Base-by-base conservation (phyloP, 1,139 yeast genomes). In the Magnusiomyces tetraspermus region DNA sequence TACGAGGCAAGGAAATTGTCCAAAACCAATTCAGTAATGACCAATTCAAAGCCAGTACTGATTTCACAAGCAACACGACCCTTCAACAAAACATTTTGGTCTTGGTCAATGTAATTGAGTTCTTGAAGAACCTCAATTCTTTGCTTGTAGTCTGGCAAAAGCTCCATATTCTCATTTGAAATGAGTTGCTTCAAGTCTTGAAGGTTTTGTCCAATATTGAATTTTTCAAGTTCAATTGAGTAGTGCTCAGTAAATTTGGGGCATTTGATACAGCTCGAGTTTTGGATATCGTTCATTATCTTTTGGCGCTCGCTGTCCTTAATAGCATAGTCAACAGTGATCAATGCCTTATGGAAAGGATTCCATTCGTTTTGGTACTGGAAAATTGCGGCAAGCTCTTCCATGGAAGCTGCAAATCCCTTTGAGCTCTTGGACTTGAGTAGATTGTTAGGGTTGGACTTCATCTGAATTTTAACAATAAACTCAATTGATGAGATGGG, bases 41-140 rank as follows among this genome's bases (percentile, higher is more conserved):
- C 24, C 17, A 46, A 23, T 50, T 63, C 67, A 67, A 89, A 96
- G 55, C 98, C 98, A 28, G 95, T 85, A 63, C 95, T 84, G 62
- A 92, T 92, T 64, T 92, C 98, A 70, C 98, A 90, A 0, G 97
- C 97, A 50, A 83, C 89, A 64, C 98, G 78, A 48, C 99, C 99
- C 71, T 94, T 94, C 59, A 90, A 74, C 40, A 82, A 78, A 21
- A 92, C 97, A 59, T 85, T 87, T 57, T 83, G 80, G 50, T 80
- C 76, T 3, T 72, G 74, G 63, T 92, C 96, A 51, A 94, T 83
- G 64, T 85, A 94, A 17, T 81, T 87, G 30, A 89, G 73, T 23
- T 79, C 79, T 61, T 81, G 78, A 55, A 92, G 74, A 3, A 92
- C 96, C 48, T 76, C 77, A 48, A 92, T 72, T 61, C 98, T 78